These are phyloP conservation scores for Trichoderma breve DNA, from an alignment of 2,329 filamentous ascomycete species.

Conservation along the genomic window DNA sequence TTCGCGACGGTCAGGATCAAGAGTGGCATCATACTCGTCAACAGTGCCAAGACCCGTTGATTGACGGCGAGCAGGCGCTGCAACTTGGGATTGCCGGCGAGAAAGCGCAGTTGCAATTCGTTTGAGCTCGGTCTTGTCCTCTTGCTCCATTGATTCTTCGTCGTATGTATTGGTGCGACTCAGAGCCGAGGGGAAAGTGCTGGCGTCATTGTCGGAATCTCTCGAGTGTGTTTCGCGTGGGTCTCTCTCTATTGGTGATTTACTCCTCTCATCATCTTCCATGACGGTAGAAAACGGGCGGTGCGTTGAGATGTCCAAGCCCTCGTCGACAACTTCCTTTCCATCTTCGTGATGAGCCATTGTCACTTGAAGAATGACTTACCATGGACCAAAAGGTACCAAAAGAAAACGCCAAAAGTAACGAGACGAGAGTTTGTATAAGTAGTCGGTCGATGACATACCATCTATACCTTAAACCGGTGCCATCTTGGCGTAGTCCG, in stretches of 20 bases:
- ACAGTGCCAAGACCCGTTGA: slow-evolving; percentile 24
- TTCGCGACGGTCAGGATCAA: slow-evolving; percentile 38
- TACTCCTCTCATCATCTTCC: neutral
- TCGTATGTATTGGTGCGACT: slow-evolving; percentile 17
- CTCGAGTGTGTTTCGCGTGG: neutral
- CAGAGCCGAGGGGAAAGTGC: neutral
- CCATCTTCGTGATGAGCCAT: neutral
- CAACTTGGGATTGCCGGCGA: slow-evolving; percentile 32
- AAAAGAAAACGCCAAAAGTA: neutral
- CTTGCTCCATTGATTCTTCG: slow-evolving; percentile 30
- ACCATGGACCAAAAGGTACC: neutral
- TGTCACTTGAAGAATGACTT: neutral
- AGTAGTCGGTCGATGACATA: neutral
- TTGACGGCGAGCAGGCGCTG: slow-evolving; percentile 7
- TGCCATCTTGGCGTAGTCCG: neutral
- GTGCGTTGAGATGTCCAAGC: neutral
- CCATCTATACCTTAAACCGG: neutral
- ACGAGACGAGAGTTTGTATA: neutral
- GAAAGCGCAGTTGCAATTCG: slow-evolving; percentile 42
- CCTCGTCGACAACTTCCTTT: neutral
- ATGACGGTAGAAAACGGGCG: neutral
- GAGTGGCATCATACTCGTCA: slow-evolving; percentile 32
- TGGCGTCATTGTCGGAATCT: slow-evolving; percentile 9
- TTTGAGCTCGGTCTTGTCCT: slow-evolving; percentile 38
- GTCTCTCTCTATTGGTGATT: neutral